Percentiles rank a stretch among this genome's conserved stretches.
Conservation (phyloP, 2,329 filamentous ascomycete genomes). For the Phyllosticta ampelicida region DNA sequence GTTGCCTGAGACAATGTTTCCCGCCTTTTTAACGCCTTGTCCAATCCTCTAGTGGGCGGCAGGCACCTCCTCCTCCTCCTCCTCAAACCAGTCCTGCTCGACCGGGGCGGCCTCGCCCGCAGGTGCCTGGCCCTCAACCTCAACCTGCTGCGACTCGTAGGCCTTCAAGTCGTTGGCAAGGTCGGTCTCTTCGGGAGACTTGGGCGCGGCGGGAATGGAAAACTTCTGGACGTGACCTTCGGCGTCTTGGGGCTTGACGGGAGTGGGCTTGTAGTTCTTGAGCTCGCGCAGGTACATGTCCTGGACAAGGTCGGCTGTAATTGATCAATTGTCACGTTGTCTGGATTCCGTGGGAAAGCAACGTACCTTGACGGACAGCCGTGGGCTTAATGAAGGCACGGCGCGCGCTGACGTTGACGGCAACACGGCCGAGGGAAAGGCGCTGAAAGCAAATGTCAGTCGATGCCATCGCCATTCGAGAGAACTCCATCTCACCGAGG, state of each 20-base stretch:
- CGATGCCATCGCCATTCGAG: neutral
- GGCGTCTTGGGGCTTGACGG: slow-evolving; percentile 75
- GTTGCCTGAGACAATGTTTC: neutral
- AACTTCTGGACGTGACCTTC: slow-evolving; percentile 90
- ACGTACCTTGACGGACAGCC: slow-evolving; percentile 50
- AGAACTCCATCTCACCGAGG: slow-evolving; percentile 39
- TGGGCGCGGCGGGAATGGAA: slow-evolving; percentile 64
- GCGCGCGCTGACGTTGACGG: slow-evolving; percentile 44
- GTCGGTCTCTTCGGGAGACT: slow-evolving; percentile 87
- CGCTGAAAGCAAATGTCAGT: slow-evolving; percentile 34
- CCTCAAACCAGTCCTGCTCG: slow-evolving; percentile 68
- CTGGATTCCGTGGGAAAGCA: slow-evolving; percentile 11
- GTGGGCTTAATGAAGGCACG: slow-evolving; percentile 54
- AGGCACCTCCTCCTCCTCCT: slow-evolving; percentile 49
- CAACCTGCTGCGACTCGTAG: slow-evolving; percentile 89
- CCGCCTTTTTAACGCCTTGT: neutral
- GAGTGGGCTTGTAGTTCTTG: slow-evolving; percentile 82
- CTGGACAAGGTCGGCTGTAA: slow-evolving; percentile 85
- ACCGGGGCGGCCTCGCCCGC: slow-evolving; percentile 48
- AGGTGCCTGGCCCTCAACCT: slow-evolving; percentile 78
- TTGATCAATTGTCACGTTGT: slow-evolving; percentile 3
- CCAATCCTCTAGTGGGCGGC: slow-evolving; percentile 19
- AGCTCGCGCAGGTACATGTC: slow-evolving; percentile 96
- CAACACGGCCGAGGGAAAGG: slow-evolving; percentile 50
- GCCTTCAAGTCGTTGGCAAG: slow-evolving; percentile 84